Base-by-base conservation (phyloP, 352 stramenopile genomes). In the Thraustotheca clavata region DNA sequence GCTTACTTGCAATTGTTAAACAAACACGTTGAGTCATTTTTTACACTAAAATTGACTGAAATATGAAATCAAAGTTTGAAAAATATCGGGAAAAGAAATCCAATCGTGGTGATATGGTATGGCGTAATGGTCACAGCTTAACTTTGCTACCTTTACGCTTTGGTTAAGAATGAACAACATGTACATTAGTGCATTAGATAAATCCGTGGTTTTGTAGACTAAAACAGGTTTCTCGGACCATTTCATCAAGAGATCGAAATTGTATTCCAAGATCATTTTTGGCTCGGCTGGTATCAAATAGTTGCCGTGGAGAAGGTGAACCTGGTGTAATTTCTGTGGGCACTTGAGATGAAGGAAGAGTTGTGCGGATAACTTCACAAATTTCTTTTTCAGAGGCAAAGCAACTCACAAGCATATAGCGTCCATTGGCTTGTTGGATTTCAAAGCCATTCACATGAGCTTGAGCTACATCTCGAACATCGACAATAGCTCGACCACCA, bases 321-420 rank as follows among this genome's bases (percentile, higher is more conserved):
- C 16, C 61, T 12, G 18, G n/a, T 18, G 38, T 27, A 39, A 20
- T 38, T 7, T 22, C 4, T 8, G 47, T 22, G 4, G 31, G 12
- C 27, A 33, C 22, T 6, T 12, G n/a, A 3, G 22, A 7, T 6
- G 50, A 35, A n/a, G 33, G 34, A 20, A 2, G 31, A 12, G 18
- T 22, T 7, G 40, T 6, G 1, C 52, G 52, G 11, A 62, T 61
- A 12, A 39, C 41, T 9, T 93, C 83, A 4, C 90, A 82, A 41
- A 95, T 80, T 20, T 95, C 86, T 59, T 91, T 90, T 80, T 93
- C 88, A 77, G 80, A 91, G 4, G 91, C 72, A 3, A 59, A 89
- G 41, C 72, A 76, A 59, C 90, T 91, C 12, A 95, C 83, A 34
- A 82, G 90, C 39, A 93, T 89, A 69, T 95, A 95, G 32, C 86